Evolutionary conservation across 225 moss, liverwort and hornwort genomes (phyloP), one percentile per base, ranked within the genome.

Genomic region (Ulota crispa): DNA sequence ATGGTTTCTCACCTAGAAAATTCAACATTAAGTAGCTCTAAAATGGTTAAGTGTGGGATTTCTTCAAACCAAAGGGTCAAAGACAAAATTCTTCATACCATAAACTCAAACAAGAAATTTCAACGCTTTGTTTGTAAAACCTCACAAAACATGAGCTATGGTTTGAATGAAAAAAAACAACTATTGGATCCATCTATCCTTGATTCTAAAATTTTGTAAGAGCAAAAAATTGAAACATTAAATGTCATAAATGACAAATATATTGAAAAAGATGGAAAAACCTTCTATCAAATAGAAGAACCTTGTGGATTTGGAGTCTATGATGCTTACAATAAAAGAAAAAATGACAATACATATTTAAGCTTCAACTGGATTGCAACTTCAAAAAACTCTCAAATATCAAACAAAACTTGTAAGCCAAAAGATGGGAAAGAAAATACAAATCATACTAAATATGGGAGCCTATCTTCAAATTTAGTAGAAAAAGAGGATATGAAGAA

Each of bases 221-320:
- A 83, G 4, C 32, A 1, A 57, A 72, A 83, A 54, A 42, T 77
- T 27, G 13, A 86, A 67, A 72, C 83, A 37, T 43, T 77, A 18
- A 80, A 77, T 54, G 28, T 60, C 0, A 45, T 86, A 53, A 62
- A 83, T 72, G 62, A 67, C 43, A 72, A 67, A 42, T 68, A 18
- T 34, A 8, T 52, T 59, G 10, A 76, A 14, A 72, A 5, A 4
- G 23, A 77, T 43, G n/a, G 9, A 23, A 4, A 12, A 4, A 61
- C 23, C 23, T 18, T 11, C 0, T 8, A 3, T n/a, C 31, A 16
- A 61, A 32, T 1, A 76, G 8, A 42, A 28, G 18, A 57, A 31
- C 16, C 21, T 60, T 14, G 16, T 41, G 3, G 2, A 50, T 66
- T 39, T 76, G 42, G 11, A 43, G n/a, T 57, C 8, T n/a, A 21